These are phyloP conservation scores for Solanum dulcamara DNA, from an alignment of 257 asterid species.

Conservation along the genomic window DNA sequence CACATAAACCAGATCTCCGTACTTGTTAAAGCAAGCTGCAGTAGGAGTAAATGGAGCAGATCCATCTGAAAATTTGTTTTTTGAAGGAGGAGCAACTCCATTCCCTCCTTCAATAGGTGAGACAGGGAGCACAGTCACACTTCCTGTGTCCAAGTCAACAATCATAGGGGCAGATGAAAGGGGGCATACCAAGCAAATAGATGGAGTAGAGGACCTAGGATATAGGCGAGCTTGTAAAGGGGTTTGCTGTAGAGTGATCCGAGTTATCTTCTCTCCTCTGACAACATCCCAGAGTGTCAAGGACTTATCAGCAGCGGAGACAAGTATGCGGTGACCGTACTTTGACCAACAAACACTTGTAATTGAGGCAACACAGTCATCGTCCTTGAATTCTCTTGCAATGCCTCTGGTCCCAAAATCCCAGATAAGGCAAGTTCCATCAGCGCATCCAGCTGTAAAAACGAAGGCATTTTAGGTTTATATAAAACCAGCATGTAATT, in stretches of 20 bases:
- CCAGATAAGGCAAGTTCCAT: constrained; percentile 85
- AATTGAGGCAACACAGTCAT: constrained; percentile 60
- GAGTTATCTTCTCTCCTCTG: constrained; percentile 63
- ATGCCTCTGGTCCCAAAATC: constrained; percentile 90
- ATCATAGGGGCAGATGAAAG: constrained; percentile 86
- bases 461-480: background rate
- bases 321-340: constrained; percentile 71
- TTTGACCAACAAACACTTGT: constrained; percentile 90
- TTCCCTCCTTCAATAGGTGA: constrained; percentile 40
- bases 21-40: constrained; percentile 80
- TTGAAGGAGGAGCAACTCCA: constrained; percentile 38
- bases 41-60: constrained; percentile 76
- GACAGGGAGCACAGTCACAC: constrained; percentile 56
- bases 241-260: constrained; percentile 51
- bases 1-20: constrained; percentile 72
- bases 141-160: constrained; percentile 44
- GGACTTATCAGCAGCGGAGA: constrained; percentile 80
- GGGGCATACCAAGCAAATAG: constrained; percentile 78
- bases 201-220: constrained; percentile 71
- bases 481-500: background rate
- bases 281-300: constrained; percentile 85
- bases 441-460: constrained; percentile 79
- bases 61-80: constrained; percentile 68
- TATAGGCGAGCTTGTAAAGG: constrained; percentile 76
- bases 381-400: constrained; percentile 57